phyloP scores from a whole-genome alignment of 768 basidiomycete genomes.

The Russula olivacea region DNA sequence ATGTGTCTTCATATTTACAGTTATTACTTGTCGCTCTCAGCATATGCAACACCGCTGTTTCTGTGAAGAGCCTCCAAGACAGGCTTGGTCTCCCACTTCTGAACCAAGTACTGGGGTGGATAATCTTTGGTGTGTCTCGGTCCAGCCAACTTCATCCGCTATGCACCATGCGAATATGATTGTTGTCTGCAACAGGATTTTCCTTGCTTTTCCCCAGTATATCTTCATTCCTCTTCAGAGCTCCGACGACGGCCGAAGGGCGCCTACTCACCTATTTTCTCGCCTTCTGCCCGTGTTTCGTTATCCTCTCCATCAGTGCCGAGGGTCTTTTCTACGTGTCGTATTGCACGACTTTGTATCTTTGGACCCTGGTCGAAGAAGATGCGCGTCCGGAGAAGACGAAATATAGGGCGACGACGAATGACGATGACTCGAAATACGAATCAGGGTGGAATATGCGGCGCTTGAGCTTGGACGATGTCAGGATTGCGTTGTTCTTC shows the following conservation, averaged over 20 bases:
- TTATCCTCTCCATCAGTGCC: slow-evolving; percentile 74
- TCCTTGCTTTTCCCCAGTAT: slow-evolving; percentile 49
- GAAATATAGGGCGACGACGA: not conserved
- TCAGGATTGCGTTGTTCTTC: slow-evolving; percentile 75
- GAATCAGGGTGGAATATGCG: slow-evolving; percentile 24
- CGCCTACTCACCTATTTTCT: slow-evolving; percentile 61
- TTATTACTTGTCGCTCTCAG: slow-evolving; percentile 39
- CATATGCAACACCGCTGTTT: slow-evolving; percentile 52
- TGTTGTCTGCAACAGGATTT: slow-evolving; percentile 33
- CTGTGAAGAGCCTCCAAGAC: slow-evolving; percentile 53
- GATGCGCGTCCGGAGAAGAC: slow-evolving; percentile 26
- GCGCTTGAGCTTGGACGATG: slow-evolving; percentile 41
- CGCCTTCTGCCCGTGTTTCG: slow-evolving; percentile 67
- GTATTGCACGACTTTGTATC: slow-evolving; percentile 53
- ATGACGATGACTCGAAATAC: not conserved
- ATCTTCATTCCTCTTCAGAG: slow-evolving; percentile 53
- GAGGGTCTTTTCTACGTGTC: slow-evolving; percentile 77
- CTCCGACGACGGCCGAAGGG: slow-evolving; percentile 37
- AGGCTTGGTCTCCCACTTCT: slow-evolving; percentile 58
- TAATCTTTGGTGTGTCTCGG: slow-evolving; percentile 47
- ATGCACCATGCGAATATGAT: not conserved
- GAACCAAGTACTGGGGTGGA: slow-evolving; percentile 63
- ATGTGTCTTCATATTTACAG: slow-evolving; percentile 32
- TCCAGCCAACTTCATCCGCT: not conserved
- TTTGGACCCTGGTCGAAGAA: slow-evolving; percentile 65